Base-by-base conservation (phyloP, 345 rosid genomes). In the Eucalyptus curtisii region DNA sequence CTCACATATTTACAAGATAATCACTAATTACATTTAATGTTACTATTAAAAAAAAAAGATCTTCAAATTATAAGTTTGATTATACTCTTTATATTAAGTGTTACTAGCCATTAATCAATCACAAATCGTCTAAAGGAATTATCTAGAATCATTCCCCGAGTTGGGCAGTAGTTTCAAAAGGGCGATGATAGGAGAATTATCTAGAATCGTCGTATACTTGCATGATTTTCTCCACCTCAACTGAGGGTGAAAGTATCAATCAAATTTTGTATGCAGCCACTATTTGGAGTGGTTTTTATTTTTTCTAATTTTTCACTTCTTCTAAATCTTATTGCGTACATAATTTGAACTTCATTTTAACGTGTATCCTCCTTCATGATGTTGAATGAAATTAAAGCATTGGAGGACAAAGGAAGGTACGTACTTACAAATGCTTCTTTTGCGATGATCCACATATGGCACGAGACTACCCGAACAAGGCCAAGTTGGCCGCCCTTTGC, bases 361-460 rank as follows among this genome's bases (percentile, higher is more conserved):
- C 20, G 5, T 31, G 22, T n/a, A 66, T 66, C 11, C 40, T 31
- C 40, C 79, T 31, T 8, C 79, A 31, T 15, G 20, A 64, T 5
- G 8, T 59, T 8, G 37, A 64, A n/a, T n/a, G 76, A n/a, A 64
- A 64, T n/a, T 64, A 14, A 52, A 52, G 10, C 0, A 8, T 10
- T 4, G 0, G 4, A 52, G 55, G 55, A 52, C 24, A 19, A 52
- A 19, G 24, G 24, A 52, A 52, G 10, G 55, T 52, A 19, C 24
- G 1, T 19, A 7, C 55, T 52, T 52, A 52, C 24, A 17, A 52
- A 19, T 17, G 1, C 0, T 19, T 19, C 1, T 52, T 52, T 19
- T 7, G 9, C 7, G 53, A 50, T 52, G 24, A 2, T 19, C 4
- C 2, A 0, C 55, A 52, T 2, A 52, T 52, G 55, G 24, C 24